A percentile compares a stretch with the other conserved stretches of the same genome.
Evolutionary conservation across 495 filamentous ascomycete species (phyloP).

Genomic region (Lasiosphaeriaceae sp.): DNA sequence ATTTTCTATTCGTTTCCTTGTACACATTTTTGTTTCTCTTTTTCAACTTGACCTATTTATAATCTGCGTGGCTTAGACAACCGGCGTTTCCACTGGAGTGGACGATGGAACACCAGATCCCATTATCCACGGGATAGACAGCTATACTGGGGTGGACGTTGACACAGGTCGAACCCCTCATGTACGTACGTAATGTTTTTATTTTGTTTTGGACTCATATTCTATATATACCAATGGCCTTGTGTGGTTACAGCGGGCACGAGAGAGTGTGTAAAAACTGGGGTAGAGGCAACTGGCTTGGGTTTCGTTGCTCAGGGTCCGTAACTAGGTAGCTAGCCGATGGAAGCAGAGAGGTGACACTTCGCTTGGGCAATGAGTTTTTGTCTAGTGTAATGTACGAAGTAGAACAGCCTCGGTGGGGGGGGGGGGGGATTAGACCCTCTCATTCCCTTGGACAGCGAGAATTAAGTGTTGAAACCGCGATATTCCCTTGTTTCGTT

Average conservation of each 20-base stretch:
- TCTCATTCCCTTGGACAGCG: too few relatives aligned
- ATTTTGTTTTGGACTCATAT: background rate
- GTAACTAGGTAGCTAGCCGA: too few relatives aligned
- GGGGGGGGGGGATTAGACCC: too few relatives aligned
- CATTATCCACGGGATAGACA: background rate
- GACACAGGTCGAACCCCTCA: background rate
- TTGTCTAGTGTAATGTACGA: too few relatives aligned
- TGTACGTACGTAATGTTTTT: slow-evolving; percentile 1
- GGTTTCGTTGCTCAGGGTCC: too few relatives aligned
- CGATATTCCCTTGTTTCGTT: too few relatives aligned
- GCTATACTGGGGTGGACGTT: background rate
- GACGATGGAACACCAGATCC: background rate
- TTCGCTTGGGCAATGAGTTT: too few relatives aligned
- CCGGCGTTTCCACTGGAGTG: background rate
- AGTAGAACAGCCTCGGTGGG: too few relatives aligned
- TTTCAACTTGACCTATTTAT: background rate
- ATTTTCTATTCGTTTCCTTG: background rate
- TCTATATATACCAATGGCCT: background rate
- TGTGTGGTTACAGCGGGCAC: background rate
- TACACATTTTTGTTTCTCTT: background rate
- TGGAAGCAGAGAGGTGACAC: too few relatives aligned
- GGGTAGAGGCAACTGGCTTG: too few relatives aligned
- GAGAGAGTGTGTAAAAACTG: background rate
- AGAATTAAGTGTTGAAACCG: too few relatives aligned
- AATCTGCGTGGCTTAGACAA: background rate